A percentile compares a stretch with the other conserved stretches of the same genome.
These are phyloP conservation scores for Peronosclerospora sorghi DNA, from an alignment of 352 stramenopile species.

Conservation along the genomic window DNA sequence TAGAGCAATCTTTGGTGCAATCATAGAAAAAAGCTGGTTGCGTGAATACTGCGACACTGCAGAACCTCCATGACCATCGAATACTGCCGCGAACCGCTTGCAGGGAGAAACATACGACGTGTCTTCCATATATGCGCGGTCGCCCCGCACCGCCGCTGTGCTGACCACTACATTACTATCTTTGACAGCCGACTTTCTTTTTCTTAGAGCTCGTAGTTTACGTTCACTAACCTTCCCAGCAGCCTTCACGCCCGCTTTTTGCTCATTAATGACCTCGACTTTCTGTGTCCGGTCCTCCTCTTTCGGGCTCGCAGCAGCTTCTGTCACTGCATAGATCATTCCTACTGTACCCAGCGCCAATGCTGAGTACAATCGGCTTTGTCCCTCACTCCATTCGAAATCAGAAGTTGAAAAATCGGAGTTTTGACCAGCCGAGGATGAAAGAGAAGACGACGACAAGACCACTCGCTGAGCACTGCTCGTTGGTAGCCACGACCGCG, in stretches of 20 bases:
- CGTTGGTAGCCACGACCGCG: constrained; percentile 4
- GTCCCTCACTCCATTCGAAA: too few relatives aligned
- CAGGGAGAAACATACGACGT: constrained; percentile 68
- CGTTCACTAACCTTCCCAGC: constrained; percentile 6
- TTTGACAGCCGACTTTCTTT: constrained; percentile 39
- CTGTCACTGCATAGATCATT: too few relatives aligned
- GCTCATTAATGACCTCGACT: constrained; percentile 11
- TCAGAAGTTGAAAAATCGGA: too few relatives aligned
- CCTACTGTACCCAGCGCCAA: too few relatives aligned
- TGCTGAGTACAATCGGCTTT: too few relatives aligned
- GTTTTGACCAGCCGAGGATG: constrained; percentile 4
- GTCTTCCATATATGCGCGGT: constrained; percentile 77
- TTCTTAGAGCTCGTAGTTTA: constrained; percentile 21
- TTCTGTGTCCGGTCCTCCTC: constrained; percentile 10
- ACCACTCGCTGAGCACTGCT: not conserved
- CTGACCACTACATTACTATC: constrained; percentile 41
- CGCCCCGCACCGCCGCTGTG: constrained; percentile 57
- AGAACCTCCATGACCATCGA: constrained; percentile 72
- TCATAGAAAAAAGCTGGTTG: constrained; percentile 41
- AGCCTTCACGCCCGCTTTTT: constrained; percentile 17
- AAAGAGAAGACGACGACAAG: constrained; percentile 6
- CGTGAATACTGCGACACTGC: constrained; percentile 57
- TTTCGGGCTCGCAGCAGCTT: too few relatives aligned
- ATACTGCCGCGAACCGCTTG: constrained; percentile 75
- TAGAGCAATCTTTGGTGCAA: constrained; percentile 34